Conservation (phyloP, 1,284 basidiomycete genomes). For the Cutaneotrichosporon sp. region DNA sequence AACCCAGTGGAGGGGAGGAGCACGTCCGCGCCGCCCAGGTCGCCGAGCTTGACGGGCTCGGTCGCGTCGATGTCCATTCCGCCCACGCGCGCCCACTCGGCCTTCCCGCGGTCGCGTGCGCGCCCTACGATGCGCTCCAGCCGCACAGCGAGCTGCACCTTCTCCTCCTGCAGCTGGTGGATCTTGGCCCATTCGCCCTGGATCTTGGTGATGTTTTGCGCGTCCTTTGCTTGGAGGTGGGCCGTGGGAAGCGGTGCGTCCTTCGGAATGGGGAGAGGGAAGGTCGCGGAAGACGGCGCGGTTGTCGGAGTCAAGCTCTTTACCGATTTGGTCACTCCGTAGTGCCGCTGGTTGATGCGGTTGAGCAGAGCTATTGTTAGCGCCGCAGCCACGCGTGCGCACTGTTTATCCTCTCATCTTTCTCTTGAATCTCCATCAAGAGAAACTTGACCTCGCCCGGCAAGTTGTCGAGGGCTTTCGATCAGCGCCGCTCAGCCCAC, state of each 20-base stretch:
- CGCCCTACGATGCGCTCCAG: conserved; percentile 48
- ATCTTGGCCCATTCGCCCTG: conserved; percentile 51
- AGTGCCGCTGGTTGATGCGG: conserved; percentile 46
- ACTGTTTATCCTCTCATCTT: conserved; percentile 51
- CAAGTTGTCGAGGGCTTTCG: conserved; percentile 71
- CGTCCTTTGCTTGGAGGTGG: conserved; percentile 47
- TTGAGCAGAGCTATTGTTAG: conserved; percentile 32
- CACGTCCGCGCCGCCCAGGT: conserved; percentile 43
- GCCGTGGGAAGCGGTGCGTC: conserved; percentile 36
- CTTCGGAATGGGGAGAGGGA: conserved; percentile 36
- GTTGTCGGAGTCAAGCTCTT: conserved; percentile 24
- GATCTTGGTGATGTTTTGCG: conserved; percentile 47
- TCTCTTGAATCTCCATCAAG: conserved; percentile 66
- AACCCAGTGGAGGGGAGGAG: conserved; percentile 41
- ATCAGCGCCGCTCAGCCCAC: conserved; percentile 6
- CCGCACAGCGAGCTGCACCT: conserved; percentile 48
- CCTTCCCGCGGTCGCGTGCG: conserved; percentile 44
- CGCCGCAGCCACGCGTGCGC: background rate
- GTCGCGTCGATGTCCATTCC: conserved; percentile 47
- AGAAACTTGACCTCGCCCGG: conserved; percentile 71
- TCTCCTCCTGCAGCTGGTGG: conserved; percentile 50
- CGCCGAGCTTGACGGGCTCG: conserved; percentile 24
- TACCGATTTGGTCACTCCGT: conserved; percentile 41
- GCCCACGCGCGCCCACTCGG: conserved; percentile 50
- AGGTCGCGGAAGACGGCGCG: conserved; percentile 23